Percentiles rank a stretch among this genome's conserved stretches.
Evolutionary conservation across 2,329 filamentous ascomycete species (phyloP).

Genomic region (Cordyceps fumosorosea): DNA sequence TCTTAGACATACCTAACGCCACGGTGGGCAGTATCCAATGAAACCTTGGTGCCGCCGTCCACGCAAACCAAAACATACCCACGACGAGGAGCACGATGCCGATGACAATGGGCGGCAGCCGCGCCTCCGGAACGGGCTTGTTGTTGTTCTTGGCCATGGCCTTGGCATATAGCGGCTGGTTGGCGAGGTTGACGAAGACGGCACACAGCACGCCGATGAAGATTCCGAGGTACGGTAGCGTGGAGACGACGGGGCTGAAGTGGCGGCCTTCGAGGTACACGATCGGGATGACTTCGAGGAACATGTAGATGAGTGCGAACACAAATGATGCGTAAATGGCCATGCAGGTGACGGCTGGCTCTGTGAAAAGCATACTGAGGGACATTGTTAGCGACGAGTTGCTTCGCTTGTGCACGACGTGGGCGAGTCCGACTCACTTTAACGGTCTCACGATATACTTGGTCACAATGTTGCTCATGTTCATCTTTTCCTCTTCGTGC

Average conservation of each 20-base stretch:
- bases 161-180: constrained; percentile 32
- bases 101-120: constrained; percentile 53
- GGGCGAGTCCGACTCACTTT: not conserved
- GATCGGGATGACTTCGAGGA: constrained; percentile 52
- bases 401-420: not conserved
- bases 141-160: constrained; percentile 32
- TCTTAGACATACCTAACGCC: not conserved
- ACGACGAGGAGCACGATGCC: constrained; percentile 47
- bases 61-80: constrained; percentile 57
- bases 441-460: constrained; percentile 30
- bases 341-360: constrained; percentile 48
- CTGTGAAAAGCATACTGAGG: constrained; percentile 40
- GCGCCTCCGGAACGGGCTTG: constrained; percentile 37
- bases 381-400: not conserved
- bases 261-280: constrained; percentile 45
- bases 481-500: constrained; percentile 37
- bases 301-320: constrained; percentile 49
- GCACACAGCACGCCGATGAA: constrained; percentile 42
- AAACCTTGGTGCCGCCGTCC: constrained; percentile 44
- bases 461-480: constrained; percentile 40
- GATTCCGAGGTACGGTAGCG: constrained; percentile 44
- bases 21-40: constrained; percentile 12
- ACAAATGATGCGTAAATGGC: constrained; percentile 48
- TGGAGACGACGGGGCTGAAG: constrained; percentile 47
- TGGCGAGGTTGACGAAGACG: constrained; percentile 33